Evolutionary conservation across 1,284 basidiomycete genomes (phyloP).

Genomic region (Xerocomus amazonicus): DNA sequence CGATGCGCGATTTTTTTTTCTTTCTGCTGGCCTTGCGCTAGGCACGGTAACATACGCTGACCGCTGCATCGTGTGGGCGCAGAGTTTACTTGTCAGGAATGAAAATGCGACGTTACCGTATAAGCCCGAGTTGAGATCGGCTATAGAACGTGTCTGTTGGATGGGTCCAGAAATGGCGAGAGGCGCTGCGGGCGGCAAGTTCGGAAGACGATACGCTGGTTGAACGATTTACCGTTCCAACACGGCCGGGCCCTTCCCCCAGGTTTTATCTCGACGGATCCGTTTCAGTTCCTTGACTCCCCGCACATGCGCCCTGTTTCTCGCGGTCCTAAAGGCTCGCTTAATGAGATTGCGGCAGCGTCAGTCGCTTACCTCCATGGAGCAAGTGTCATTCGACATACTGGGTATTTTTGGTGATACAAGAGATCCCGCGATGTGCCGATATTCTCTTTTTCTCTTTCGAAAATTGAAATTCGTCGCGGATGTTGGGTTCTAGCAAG

Average conservation of each 20-base stretch:
- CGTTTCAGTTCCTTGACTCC: neutral
- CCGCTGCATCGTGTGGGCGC: conserved; percentile 1
- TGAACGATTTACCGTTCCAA: neutral
- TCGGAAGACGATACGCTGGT: neutral
- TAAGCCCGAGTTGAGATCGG: conserved; percentile 4
- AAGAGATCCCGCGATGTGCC: neutral
- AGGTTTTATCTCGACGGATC: neutral
- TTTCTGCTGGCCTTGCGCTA: neutral
- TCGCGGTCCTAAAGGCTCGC: conserved; percentile 5
- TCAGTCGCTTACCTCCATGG: conserved; percentile 1
- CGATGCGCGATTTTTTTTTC: neutral
- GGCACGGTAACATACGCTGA: neutral
- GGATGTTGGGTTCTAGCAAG: conserved; percentile 2
- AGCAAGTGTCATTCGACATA: neutral
- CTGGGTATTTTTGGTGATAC: neutral
- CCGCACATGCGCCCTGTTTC: conserved; percentile 2
- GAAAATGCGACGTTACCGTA: neutral
- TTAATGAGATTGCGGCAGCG: conserved; percentile 1
- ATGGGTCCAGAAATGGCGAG: neutral
- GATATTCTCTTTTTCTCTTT: neutral
- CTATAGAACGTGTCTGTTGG: neutral
- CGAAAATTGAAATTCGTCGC: conserved; percentile 1
- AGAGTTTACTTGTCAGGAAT: neutral
- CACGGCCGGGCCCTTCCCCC: neutral
- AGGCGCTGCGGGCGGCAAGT: neutral